A percentile compares a stretch with the other conserved stretches of the same genome.
Evolutionary conservation across 2,329 filamentous ascomycete genomes (phyloP).

Genomic region (Cytospora schulzeri): DNA sequence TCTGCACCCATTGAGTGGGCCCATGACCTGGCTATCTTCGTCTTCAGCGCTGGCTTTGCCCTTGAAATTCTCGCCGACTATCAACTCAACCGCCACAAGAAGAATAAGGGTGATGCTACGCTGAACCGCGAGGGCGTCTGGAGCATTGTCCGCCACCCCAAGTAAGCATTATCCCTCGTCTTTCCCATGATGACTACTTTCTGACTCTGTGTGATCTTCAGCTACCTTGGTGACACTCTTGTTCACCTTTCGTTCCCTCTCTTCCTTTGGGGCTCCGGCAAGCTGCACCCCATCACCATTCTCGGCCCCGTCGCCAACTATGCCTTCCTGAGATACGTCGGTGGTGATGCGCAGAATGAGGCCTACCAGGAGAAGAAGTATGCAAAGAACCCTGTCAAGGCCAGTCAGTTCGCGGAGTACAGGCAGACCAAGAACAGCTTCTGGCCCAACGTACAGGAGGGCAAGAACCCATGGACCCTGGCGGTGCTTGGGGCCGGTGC

Average conservation of each 20-base stretch:
- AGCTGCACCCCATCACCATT: conserved; percentile 56
- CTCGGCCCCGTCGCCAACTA: conserved; percentile 62
- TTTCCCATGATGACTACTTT: too few relatives aligned
- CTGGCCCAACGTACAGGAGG: conserved; percentile 55
- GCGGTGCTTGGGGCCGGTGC: conserved; percentile 52
- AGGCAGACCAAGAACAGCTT: conserved; percentile 59
- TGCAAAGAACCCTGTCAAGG: conserved; percentile 51
- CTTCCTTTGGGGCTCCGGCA: conserved; percentile 55
- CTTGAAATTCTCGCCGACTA: conserved; percentile 59
- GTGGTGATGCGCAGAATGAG: conserved; percentile 60
- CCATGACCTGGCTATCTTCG: conserved; percentile 50
- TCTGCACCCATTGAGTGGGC: conserved; percentile 24
- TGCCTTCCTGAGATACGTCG: conserved; percentile 57
- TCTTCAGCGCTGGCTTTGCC: conserved; percentile 59
- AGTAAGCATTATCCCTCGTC: conserved; percentile 45
- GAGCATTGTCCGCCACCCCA: conserved; percentile 63
- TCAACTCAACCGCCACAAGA: conserved; percentile 55
- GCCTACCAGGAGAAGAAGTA: conserved; percentile 57
- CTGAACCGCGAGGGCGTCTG: conserved; percentile 60
- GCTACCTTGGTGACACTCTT: conserved; percentile 63
- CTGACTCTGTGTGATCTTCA: conserved; percentile 32
- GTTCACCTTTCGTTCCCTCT: conserved; percentile 62
- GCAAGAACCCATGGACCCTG: conserved; percentile 60
- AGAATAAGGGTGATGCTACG: conserved; percentile 39
- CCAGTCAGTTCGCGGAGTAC: conserved; percentile 55